phyloP scores from a whole-genome alignment of 2,329 filamentous ascomycete genomes.

The Pezicula rhizophila region DNA sequence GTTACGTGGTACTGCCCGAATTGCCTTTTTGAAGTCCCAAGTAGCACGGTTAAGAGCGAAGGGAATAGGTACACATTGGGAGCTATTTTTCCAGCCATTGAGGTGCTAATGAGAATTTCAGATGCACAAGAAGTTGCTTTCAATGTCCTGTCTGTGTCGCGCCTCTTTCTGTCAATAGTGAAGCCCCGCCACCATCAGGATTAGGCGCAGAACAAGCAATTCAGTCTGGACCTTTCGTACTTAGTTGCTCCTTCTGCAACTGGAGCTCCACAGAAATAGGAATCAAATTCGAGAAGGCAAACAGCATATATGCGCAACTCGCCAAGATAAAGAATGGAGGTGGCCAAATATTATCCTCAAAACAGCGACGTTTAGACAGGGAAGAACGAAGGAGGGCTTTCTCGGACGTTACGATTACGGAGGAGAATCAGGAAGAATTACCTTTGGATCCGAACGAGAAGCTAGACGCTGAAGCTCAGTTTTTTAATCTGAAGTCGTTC shows the following conservation, averaged over 20 bases:
- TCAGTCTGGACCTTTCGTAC: conserved; percentile 59
- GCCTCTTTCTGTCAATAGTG: conserved; percentile 66
- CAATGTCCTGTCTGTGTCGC: conserved; percentile 87
- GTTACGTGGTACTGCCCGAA: conserved; percentile 93
- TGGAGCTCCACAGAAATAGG: conserved; percentile 89
- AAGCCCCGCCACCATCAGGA: conserved; percentile 44
- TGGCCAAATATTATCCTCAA: conserved; percentile 41
- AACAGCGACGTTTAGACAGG: conserved; percentile 28
- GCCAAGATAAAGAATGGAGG: conserved; percentile 62
- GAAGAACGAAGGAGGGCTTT: conserved; percentile 20
- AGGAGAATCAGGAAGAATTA: conserved; percentile 22
- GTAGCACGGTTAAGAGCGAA: conserved; percentile 84
- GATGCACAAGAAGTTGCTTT: conserved; percentile 91
- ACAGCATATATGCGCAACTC: conserved; percentile 77
- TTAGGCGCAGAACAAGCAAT: conserved; percentile 28
- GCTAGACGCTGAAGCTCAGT: conserved; percentile 63
- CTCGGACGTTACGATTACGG: conserved; percentile 17
- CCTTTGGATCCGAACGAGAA: conserved; percentile 23
- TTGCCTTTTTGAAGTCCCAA: conserved; percentile 93
- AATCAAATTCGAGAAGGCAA: conserved; percentile 83
- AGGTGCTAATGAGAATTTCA: conserved; percentile 29
- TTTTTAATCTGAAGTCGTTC: conserved; percentile 69
- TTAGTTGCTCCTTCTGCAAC: conserved; percentile 85
- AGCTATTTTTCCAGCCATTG: background rate
- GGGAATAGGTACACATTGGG: conserved; percentile 67